These are phyloP conservation scores for Oryza nivara DNA, from an alignment of 176 grass and related monocot species.

Conservation along the genomic window DNA sequence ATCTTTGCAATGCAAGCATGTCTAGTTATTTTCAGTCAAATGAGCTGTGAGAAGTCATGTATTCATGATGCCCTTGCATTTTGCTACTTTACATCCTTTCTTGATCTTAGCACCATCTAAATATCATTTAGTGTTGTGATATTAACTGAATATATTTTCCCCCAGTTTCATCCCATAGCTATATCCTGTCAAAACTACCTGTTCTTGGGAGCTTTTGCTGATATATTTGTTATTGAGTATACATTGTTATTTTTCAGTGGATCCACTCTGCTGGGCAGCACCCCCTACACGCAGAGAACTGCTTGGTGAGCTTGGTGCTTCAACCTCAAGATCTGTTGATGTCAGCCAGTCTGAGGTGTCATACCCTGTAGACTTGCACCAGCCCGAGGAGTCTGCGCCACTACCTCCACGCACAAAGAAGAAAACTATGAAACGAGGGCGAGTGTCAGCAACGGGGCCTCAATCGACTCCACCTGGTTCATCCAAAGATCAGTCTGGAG, in stretches of 20 bases:
- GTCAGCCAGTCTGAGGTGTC: background rate
- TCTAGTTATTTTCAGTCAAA: background rate
- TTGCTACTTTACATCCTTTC: background rate
- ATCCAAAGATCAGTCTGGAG: background rate
- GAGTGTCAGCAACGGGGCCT: background rate
- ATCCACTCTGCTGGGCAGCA: slow-evolving; percentile 36
- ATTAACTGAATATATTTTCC: background rate
- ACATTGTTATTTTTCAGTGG: slow-evolving; percentile 26
- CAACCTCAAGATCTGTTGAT: background rate
- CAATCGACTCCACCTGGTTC: slow-evolving; percentile 20
- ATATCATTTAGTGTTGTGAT: background rate
- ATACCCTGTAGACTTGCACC: background rate
- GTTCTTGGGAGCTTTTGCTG: slow-evolving; percentile 3
- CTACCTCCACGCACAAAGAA: background rate
- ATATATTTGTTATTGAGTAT: background rate
- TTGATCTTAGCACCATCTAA: background rate
- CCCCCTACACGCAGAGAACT: slow-evolving; percentile 33
- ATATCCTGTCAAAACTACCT: slow-evolving; percentile 11
- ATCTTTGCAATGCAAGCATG: background rate
- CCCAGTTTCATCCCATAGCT: background rate
- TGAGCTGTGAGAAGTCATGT: background rate
- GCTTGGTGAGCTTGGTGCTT: background rate
- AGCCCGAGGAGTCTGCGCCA: background rate
- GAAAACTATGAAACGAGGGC: background rate
- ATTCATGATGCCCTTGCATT: background rate